Evolutionary conservation across 768 basidiomycete genomes (phyloP).

Genomic region (Floccularia luteovirens): DNA sequence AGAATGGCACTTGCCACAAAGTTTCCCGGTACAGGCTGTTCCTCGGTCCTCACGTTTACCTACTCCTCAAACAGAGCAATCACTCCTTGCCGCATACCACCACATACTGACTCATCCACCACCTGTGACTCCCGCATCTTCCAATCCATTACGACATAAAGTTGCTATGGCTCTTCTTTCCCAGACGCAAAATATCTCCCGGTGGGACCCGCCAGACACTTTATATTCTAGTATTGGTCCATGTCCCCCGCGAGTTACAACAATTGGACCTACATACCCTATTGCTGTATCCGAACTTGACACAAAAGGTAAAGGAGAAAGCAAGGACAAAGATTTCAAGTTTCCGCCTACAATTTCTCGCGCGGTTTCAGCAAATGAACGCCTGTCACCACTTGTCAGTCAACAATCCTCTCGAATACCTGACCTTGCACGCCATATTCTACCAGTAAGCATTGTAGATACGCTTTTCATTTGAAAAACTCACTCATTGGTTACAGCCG

Average conservation of each 20-base stretch:
- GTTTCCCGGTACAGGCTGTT: conserved; percentile 9
- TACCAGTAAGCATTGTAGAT: conserved; percentile 47
- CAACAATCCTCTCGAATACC: conserved; percentile 62
- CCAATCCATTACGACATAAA: conserved; percentile 62
- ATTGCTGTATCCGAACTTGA: conserved; percentile 29
- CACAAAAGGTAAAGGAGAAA: conserved; percentile 21
- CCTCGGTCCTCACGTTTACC: conserved; percentile 23
- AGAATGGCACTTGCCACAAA: conserved; percentile 64
- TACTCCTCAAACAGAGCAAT: conserved; percentile 52
- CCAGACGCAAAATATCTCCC: conserved; percentile 45
- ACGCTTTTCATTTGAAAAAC: not conserved
- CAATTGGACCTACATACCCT: conserved; percentile 63
- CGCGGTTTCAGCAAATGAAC: conserved; percentile 34
- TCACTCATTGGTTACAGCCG: conserved; percentile 26
- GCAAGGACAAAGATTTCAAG: conserved; percentile 43
- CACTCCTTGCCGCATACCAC: conserved; percentile 65
- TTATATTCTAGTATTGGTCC: conserved; percentile 53
- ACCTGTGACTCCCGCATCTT: conserved; percentile 32
- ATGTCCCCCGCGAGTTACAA: conserved; percentile 51
- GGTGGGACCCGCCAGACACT: conserved; percentile 66
- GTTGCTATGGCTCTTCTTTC: conserved; percentile 67
- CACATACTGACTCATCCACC: conserved; percentile 71
- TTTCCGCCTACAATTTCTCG: conserved; percentile 41
- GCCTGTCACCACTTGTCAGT: conserved; percentile 56
- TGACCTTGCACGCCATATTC: conserved; percentile 54